phyloP scores from a whole-genome alignment of 148 eudicot species.

The Bassia scoparia region DNA sequence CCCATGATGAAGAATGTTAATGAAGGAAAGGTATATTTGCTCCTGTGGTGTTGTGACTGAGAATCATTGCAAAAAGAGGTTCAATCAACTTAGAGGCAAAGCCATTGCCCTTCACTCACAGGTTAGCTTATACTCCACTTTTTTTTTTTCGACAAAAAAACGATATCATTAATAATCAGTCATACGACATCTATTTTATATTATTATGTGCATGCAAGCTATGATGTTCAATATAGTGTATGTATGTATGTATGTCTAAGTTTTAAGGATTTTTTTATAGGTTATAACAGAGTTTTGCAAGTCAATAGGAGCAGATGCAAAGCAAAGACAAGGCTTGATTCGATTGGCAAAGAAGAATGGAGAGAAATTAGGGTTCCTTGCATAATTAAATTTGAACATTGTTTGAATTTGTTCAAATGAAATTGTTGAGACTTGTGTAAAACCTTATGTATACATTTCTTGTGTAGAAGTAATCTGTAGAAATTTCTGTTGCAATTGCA shows the following conservation, averaged over 20 bases:
- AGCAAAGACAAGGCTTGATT: constrained; percentile 88
- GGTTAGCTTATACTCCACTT: constrained; percentile 32
- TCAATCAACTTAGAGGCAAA: constrained; percentile 94
- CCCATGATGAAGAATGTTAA: constrained; percentile 88
- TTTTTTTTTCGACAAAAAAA: too few species aligned
- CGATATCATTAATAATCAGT: neutral
- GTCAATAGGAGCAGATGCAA: constrained; percentile 87
- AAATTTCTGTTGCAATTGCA: neutral
- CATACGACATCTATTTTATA: too few species aligned
- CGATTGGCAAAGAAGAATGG: constrained; percentile 94
- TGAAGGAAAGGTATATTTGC: constrained; percentile 91
- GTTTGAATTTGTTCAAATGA: constrained; percentile 9
- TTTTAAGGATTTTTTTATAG: constrained; percentile 27
- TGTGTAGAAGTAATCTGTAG: constrained; percentile 27
- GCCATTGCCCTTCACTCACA: constrained; percentile 96
- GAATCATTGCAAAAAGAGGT: constrained; percentile 69
- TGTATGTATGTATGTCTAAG: too few species aligned
- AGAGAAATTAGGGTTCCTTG: constrained; percentile 79
- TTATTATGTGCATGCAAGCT: too few species aligned
- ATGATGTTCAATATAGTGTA: too few species aligned
- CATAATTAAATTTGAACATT: constrained; percentile 38
- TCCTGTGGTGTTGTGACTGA: constrained; percentile 74
- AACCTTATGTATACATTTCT: constrained; percentile 15
- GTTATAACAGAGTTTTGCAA: constrained; percentile 95
- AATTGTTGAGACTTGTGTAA: constrained; percentile 13